Evolutionary conservation across 768 basidiomycete genomes (phyloP).

Genomic region (Chalciporus pseudorubinellus): DNA sequence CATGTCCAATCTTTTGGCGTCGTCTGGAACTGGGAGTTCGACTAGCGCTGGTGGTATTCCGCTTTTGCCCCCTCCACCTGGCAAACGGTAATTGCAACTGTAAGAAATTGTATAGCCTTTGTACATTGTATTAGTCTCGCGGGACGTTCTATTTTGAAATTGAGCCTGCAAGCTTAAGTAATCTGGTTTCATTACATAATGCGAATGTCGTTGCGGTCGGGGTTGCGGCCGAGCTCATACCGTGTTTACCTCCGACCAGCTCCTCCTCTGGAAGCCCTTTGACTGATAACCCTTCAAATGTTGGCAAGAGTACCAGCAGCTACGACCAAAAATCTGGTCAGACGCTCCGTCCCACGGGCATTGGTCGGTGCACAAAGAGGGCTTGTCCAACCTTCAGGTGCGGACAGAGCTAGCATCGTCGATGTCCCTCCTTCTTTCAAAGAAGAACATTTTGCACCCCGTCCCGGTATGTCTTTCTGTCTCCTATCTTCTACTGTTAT

Average conservation of each 20-base stretch:
- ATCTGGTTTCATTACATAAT: background rate
- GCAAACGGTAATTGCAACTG: constrained; percentile 37
- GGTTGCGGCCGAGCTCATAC: background rate
- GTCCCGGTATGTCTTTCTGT: constrained; percentile 50
- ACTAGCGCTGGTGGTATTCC: constrained; percentile 48
- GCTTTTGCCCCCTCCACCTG: constrained; percentile 82
- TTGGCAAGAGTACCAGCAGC: constrained; percentile 53
- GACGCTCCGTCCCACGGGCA: constrained; percentile 23
- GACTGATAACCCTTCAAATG: constrained; percentile 38
- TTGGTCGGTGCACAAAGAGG: constrained; percentile 42
- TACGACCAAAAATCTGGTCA: constrained; percentile 26
- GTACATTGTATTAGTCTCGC: too few relatives aligned
- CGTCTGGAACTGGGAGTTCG: constrained; percentile 25
- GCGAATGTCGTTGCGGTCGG: background rate
- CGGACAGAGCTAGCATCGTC: constrained; percentile 80
- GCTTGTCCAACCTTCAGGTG: constrained; percentile 79
- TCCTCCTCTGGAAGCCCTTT: constrained; percentile 5
- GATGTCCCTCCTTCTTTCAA: constrained; percentile 75
- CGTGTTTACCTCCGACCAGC: constrained; percentile 12
- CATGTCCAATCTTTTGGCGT: constrained; percentile 39
- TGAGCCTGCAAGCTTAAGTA: background rate
- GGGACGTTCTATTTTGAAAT: background rate
- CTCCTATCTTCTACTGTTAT: background rate
- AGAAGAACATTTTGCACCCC: constrained; percentile 66
- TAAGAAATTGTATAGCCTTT: too few relatives aligned